Evolutionary conservation across 1,284 basidiomycete species (phyloP), one percentile per base, ranked within the genome.

Genomic region (Ustilago esculenta): DNA sequence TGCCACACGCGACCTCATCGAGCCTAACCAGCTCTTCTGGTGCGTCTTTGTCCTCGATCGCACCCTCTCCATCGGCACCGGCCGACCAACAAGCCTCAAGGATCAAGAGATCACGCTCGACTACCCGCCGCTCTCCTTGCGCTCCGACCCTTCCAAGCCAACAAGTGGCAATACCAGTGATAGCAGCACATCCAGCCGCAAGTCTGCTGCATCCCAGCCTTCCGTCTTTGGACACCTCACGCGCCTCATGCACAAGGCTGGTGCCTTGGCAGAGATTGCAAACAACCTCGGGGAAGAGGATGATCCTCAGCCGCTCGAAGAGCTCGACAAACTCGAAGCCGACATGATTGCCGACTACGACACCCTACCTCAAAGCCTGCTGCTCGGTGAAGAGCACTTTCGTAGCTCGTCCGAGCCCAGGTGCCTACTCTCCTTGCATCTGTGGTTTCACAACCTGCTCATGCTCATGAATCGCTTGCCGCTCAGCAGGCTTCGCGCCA

Each of bases 81-180:
- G 47, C 5, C 24, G 47, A 3, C 47, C 47, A 2, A 50, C 47
- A 7, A 50, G 36, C 20, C 25, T 50, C 14, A 50, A 50, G 24
- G 47, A 50, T n/a, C 36, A 32, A 23, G 47, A 50, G 12, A 50
- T 50, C 47, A 50, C 35, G 9, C 21, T 50, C 24, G 47, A 50
- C 20, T 50, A 39, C 40, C 47, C 47, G 4, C 24, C 27, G 8
- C 10, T 36, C n/a, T n/a, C n/a, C n/a, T n/a, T n/a, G n/a, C n/a
- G n/a, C n/a, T n/a, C n/a, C n/a, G n/a, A n/a, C n/a, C n/a, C n/a
- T n/a, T n/a, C n/a, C n/a, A n/a, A n/a, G n/a, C n/a, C n/a, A n/a
- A n/a, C 23, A 35, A 6, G 10, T 27, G 18, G 32, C 1, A 21
- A 2, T 21, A 14, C 29, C 7, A 34, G 30, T 30, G 18, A 45